These are phyloP conservation scores for Ceratocystis destructans DNA, from an alignment of 2,329 filamentous ascomycete species.

Conservation along the genomic window DNA sequence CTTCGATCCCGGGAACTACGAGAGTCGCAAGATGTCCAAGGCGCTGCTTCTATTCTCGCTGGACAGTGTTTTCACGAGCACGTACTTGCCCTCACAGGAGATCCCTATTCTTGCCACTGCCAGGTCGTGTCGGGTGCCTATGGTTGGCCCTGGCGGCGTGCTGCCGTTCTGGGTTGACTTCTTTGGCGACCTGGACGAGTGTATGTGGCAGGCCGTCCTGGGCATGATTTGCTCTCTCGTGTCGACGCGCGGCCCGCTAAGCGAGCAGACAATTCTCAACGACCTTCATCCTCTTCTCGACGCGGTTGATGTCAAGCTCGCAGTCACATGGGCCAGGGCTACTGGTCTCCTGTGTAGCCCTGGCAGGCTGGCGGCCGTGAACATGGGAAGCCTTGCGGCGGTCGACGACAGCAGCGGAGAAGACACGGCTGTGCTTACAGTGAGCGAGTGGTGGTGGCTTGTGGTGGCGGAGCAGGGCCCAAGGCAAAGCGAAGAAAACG, in stretches of 20 bases:
- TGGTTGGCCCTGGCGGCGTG: conserved; percentile 31
- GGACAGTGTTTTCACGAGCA: conserved; percentile 47
- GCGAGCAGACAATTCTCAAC: conserved; percentile 37
- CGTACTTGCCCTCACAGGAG: conserved; percentile 43
- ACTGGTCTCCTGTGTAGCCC: conserved; percentile 35
- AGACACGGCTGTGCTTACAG: conserved; percentile 26
- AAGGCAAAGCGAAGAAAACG: background rate
- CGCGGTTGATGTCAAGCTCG: conserved; percentile 46
- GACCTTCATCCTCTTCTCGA: conserved; percentile 46
- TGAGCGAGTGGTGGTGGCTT: conserved; percentile 57
- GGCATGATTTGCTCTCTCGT: conserved; percentile 48
- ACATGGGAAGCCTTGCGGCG: background rate
- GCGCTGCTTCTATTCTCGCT: conserved; percentile 51
- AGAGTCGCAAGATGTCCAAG: conserved; percentile 54
- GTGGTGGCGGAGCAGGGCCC: conserved; percentile 31
- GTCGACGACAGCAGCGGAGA: background rate
- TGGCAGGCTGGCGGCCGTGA: conserved; percentile 22
- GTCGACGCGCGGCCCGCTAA: conserved; percentile 47
- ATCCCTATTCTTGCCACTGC: conserved; percentile 31
- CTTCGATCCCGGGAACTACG: conserved; percentile 57
- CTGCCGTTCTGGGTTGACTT: conserved; percentile 63
- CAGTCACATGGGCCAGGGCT: conserved; percentile 44
- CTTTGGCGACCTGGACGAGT: conserved; percentile 43
- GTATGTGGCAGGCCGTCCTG: conserved; percentile 51
- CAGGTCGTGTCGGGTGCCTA: conserved; percentile 30